phyloP scores from a whole-genome alignment of 1,284 basidiomycete species.

The Pseudozyma hubeiensis region DNA sequence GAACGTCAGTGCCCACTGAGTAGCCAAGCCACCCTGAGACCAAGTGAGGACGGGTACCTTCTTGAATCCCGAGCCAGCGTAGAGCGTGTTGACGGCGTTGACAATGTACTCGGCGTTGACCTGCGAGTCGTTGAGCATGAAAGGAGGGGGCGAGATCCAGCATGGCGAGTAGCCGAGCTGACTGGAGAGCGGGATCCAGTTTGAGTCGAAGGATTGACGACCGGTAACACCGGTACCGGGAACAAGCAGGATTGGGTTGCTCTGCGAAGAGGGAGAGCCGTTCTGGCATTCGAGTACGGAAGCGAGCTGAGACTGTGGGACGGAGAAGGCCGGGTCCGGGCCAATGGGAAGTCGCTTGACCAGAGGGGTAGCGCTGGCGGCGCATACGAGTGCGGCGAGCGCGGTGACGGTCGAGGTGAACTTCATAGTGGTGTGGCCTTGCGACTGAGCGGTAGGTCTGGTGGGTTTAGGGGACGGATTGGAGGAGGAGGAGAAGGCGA shows the following conservation, averaged over 20 bases:
- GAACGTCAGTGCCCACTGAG: conserved; percentile 38
- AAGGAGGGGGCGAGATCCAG: conserved; percentile 40
- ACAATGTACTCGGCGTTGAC: conserved; percentile 49
- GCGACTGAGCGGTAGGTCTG: too few species aligned
- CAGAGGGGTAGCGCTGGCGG: background rate
- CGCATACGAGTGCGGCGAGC: background rate
- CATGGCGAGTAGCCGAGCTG: conserved; percentile 34
- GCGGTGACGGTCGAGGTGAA: background rate
- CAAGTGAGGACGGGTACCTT: conserved; percentile 41
- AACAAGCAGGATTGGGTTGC: conserved; percentile 42
- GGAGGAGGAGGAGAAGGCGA: too few species aligned
- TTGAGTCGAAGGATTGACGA: conserved; percentile 29
- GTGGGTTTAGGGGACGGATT: background rate
- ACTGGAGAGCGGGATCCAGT: conserved; percentile 37
- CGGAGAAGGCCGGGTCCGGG: conserved; percentile 21
- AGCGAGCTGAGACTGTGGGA: conserved; percentile 14
- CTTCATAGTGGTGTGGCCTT: background rate
- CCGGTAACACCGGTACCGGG: conserved; percentile 40
- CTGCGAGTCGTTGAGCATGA: conserved; percentile 41
- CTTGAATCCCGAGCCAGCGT: conserved; percentile 7
- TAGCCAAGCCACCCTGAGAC: conserved; percentile 35
- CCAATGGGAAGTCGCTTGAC: background rate
- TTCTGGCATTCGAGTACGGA: conserved; percentile 16
- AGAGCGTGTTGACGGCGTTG: conserved; percentile 32
- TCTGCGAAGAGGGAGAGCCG: conserved; percentile 28